These are phyloP conservation scores for Cryptococcus sp. DNA, from an alignment of 1,284 basidiomycete genomes.

Conservation along the genomic window DNA sequence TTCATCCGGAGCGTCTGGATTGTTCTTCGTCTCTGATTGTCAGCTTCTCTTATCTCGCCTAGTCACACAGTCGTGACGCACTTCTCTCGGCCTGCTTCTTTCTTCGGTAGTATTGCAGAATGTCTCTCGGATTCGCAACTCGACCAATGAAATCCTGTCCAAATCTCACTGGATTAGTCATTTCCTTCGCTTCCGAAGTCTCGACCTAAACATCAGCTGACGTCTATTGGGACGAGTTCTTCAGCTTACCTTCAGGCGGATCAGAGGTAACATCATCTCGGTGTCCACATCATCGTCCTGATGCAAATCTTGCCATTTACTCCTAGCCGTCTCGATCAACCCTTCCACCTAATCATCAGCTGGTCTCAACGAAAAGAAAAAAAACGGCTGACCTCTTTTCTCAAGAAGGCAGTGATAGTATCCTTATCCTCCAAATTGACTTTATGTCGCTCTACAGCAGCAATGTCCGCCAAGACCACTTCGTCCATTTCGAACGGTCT, in stretches of 20 bases:
- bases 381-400: conserved; percentile 58
- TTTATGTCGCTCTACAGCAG: conserved; percentile 61
- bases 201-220: conserved; percentile 60
- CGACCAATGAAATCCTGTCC: conserved; percentile 90
- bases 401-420: conserved; percentile 73
- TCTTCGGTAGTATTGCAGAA: conserved; percentile 81
- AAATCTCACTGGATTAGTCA: conserved; percentile 93
- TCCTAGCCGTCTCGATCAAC: conserved; percentile 71
- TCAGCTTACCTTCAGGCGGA: conserved; percentile 69
- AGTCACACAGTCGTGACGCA: conserved; percentile 14
- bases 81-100: conserved; percentile 58
- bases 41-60: conserved; percentile 1
- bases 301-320: conserved; percentile 75
- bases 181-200: conserved; percentile 79
- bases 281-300: conserved; percentile 50
- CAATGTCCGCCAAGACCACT: conserved; percentile 66
- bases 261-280: conserved; percentile 73
- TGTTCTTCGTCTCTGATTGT: conserved; percentile 35
- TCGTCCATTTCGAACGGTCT: conserved; percentile 93
- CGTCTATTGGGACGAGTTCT: background rate
- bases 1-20: conserved; percentile 35
- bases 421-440: conserved; percentile 75
- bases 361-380: background rate
- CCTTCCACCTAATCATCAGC: conserved; percentile 60
- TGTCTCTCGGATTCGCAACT: conserved; percentile 90